Conservation (phyloP, 2,329 filamentous ascomycete genomes). For the Phymatotrichopsis omnivora region DNA sequence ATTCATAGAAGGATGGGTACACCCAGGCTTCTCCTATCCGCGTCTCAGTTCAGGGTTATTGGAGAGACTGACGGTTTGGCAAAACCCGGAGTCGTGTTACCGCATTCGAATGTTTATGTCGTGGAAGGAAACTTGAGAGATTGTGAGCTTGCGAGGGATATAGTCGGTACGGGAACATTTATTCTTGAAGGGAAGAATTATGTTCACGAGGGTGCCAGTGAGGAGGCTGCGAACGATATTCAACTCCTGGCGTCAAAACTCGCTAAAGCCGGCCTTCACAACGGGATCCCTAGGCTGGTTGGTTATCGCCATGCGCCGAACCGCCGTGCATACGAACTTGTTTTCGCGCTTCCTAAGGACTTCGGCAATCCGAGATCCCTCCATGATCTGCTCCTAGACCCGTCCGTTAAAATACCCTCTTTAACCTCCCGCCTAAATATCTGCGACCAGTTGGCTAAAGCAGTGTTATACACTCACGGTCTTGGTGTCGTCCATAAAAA, state of each 20-base stretch:
- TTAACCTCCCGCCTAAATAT: constrained; percentile 2
- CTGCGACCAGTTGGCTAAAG: constrained; percentile 26
- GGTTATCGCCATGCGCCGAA: constrained; percentile 5
- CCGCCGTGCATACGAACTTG: background rate
- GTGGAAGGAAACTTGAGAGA: constrained; percentile 1
- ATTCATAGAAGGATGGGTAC: constrained; percentile 5
- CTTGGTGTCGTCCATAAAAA: constrained; percentile 35
- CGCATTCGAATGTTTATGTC: constrained; percentile 1
- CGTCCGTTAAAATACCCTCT: background rate
- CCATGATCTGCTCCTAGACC: constrained; percentile 4
- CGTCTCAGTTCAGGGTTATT: constrained; percentile 4
- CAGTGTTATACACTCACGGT: constrained; percentile 32
- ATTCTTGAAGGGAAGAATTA: constrained; percentile 5
- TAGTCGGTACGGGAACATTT: constrained; percentile 1
- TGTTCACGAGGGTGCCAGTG: background rate
- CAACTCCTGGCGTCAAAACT: constrained; percentile 3
- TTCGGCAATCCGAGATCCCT: background rate
- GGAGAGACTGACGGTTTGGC: too few relatives aligned
- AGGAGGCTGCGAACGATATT: too few relatives aligned
- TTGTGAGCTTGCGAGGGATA: constrained; percentile 4
- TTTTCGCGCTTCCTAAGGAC: constrained; percentile 1
- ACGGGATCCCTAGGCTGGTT: constrained; percentile 6
- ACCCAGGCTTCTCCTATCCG: constrained; percentile 1
- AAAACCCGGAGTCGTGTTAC: background rate
- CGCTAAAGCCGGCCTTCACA: constrained; percentile 1